phyloP scores from a whole-genome alignment of 495 filamentous ascomycete species.

The Beverwykella pulmonaria region DNA sequence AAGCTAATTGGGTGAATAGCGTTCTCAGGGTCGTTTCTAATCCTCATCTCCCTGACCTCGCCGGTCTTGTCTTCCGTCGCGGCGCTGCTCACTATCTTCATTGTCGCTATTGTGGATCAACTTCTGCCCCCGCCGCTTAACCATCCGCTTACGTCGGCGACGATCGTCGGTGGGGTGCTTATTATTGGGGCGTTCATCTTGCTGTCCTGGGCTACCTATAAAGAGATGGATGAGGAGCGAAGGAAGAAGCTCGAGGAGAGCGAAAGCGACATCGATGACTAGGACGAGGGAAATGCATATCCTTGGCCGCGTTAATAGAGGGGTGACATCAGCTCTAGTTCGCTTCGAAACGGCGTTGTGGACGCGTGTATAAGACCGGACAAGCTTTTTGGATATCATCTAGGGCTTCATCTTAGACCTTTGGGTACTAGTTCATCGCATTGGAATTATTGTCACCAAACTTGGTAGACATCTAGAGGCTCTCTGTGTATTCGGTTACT shows the following conservation, averaged over 20 bases:
- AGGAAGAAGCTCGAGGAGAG: constrained; percentile 55
- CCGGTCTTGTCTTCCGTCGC: constrained; percentile 92
- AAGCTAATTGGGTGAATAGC: constrained; percentile 41
- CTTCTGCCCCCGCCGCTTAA: constrained; percentile 65
- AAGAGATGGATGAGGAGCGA: constrained; percentile 85
- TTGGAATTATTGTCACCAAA: neutral
- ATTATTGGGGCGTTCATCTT: constrained; percentile 86
- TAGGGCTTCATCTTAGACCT: neutral
- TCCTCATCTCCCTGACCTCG: constrained; percentile 87
- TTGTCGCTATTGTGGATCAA: constrained; percentile 92
- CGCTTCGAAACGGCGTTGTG: neutral
- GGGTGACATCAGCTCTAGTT: neutral
- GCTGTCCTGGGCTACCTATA: constrained; percentile 87
- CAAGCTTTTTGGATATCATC: neutral
- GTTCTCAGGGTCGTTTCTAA: constrained; percentile 92
- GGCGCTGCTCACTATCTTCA: constrained; percentile 91
- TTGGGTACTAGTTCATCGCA: neutral
- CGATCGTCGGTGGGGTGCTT: constrained; percentile 78
- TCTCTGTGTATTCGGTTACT: neutral
- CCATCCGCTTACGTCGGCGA: constrained; percentile 68
- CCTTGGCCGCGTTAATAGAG: neutral
- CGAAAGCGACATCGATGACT: neutral
- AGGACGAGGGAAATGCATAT: neutral
- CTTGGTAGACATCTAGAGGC: neutral
- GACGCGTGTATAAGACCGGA: neutral